These are phyloP conservation scores for Xylaria flabelliformis DNA, from an alignment of 495 filamentous ascomycete species.

Conservation along the genomic window DNA sequence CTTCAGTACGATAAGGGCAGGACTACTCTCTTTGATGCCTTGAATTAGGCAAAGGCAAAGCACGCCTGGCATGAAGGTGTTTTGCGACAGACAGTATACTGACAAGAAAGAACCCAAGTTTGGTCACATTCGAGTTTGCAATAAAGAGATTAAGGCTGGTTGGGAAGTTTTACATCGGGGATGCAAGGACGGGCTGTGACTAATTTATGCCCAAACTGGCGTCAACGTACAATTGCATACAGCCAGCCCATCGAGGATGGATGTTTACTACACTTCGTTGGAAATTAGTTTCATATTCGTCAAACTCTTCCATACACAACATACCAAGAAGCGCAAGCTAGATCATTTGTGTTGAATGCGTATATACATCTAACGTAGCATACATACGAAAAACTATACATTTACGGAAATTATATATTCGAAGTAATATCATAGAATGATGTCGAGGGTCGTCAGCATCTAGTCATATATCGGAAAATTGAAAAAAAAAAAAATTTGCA, in stretches of 20 bases:
- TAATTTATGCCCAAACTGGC: not conserved
- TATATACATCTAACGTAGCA: not conserved
- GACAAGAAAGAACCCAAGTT: not conserved
- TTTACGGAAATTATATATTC: not conserved
- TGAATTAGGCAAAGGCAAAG: not conserved
- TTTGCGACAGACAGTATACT: not conserved
- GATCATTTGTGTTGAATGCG: not conserved
- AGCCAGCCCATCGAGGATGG: not conserved
- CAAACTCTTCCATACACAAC: not conserved
- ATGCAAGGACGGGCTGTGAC: not conserved
- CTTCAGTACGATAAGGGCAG: constrained; percentile 44
- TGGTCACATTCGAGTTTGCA: not conserved
- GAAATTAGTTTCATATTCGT: not conserved
- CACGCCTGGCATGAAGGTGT: not conserved
- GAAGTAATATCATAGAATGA: not conserved
- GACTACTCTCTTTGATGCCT: constrained; percentile 38
- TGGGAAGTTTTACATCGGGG: not conserved
- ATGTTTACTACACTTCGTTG: not conserved
- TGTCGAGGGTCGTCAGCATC: not conserved
- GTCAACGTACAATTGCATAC: not conserved
- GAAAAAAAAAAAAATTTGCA: not conserved
- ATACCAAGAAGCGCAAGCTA: not conserved
- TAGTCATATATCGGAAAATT: not conserved
- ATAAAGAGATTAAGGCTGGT: not conserved
- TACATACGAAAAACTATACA: too few species aligned